Base-by-base conservation (phyloP, 2,329 filamentous ascomycete species). In the Pestalotiopsis sp. region DNA sequence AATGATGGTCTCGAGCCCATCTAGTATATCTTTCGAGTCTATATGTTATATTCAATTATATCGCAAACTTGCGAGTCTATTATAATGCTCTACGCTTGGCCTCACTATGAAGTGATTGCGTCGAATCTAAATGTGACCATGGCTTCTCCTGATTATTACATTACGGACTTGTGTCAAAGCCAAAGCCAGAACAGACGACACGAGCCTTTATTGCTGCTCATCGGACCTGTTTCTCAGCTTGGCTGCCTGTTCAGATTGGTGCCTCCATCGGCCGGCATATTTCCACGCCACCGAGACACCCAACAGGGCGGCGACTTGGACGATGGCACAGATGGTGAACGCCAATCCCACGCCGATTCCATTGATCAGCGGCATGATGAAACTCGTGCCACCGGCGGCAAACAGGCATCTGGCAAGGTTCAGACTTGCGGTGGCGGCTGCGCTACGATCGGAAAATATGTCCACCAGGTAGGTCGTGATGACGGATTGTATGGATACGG, bases 51-150 rank as follows among this genome's bases (percentile, higher is more conserved):
- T 27, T 31, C 7, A 31, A 59, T 31, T 59, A 85, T 82, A 57
- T 86, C 78, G 4, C 80, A 81, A 52, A 20, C 1, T 3, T 23
- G 31, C 31, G 31, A 9, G 31, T 36, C 31, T 36, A 36, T 36
- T 7, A 9, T 36, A 7, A 36, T 36, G 7, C 31, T 36, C 31
- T 9, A 52, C 2, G 45, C 14, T 20, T 52, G 17, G 45, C 45
- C 0, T 2, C 31, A 2, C 31, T 36, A 27, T 27, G 27, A 0
- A 36, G 31, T 52, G 17, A 17, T n/a, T 52, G 45, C 17, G 17
- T 52, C 17, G 7, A 17, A n/a, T 52, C n/a, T 20, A 9, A n/a
- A 20, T n/a, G 6, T n/a, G 45, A n/a, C 11, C 20, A 9, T 52
- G 20, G 9, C 9, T 12, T 52, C n/a, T 23, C 20, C 11, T 4